Evolutionary conservation across 1,139 yeast species (phyloP).

Genomic region (Yamadazyma oceani): DNA sequence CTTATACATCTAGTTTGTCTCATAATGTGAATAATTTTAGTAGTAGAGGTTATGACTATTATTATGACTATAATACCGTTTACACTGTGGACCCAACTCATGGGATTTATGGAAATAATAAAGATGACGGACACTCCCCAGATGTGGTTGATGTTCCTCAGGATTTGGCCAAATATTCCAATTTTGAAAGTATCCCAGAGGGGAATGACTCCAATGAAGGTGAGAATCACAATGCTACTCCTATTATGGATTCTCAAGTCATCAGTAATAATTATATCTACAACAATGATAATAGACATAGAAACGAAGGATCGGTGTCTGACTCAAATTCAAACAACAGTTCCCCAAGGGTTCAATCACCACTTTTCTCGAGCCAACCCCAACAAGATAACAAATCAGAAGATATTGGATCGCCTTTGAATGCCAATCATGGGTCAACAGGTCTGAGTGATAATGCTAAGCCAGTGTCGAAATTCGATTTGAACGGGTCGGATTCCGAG

Average conservation of each 20-base stretch:
- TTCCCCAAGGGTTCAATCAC: conserved; percentile 2
- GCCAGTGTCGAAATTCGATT: neutral
- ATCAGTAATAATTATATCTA: conserved; percentile 14
- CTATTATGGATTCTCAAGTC: conserved; percentile 24
- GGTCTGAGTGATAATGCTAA: neutral
- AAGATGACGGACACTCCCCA: conserved; percentile 25
- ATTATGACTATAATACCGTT: conserved; percentile 85
- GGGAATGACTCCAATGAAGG: neutral
- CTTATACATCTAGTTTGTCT: conserved; percentile 61
- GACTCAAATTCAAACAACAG: neutral
- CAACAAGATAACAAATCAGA: neutral
- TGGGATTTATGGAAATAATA: conserved; percentile 33
- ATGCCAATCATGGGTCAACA: neutral
- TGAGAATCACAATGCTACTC: conserved; percentile 21
- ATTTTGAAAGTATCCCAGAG: conserved; percentile 35
- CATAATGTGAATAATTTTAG: conserved; percentile 70
- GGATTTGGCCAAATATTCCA: conserved; percentile 43
- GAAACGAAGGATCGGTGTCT: neutral
- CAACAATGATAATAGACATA: conserved; percentile 9
- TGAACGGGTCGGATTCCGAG: conserved; percentile 14
- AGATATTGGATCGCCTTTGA: conserved; percentile 1
- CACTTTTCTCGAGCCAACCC: neutral
- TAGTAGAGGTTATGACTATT: conserved; percentile 75
- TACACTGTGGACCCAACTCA: conserved; percentile 60
- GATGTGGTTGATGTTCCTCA: conserved; percentile 48